These are phyloP conservation scores for Rhododendron williamsianum DNA, from an alignment of 148 eudicot genomes.

Conservation along the genomic window DNA sequence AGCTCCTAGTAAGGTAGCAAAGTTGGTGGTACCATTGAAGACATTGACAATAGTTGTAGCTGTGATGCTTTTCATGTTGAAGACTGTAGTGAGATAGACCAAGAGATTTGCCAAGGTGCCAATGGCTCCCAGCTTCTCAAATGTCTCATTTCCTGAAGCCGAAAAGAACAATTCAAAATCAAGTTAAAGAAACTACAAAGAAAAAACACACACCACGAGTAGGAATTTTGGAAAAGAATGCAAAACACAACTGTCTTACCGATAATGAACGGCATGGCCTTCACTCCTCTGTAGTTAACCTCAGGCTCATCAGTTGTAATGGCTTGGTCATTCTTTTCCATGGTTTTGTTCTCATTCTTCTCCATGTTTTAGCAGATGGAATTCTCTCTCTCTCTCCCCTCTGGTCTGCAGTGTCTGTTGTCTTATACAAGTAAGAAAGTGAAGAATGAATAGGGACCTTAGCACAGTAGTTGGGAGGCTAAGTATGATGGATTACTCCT, in stretches of 20 bases:
- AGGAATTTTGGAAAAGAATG: not conserved
- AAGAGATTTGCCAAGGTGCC: constrained; percentile 55
- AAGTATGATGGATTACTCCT: not conserved
- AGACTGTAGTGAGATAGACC: constrained; percentile 53
- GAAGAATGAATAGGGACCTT: not conserved
- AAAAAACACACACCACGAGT: not conserved
- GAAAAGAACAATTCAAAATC: not conserved
- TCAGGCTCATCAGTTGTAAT: not conserved
- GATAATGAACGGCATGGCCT: not conserved
- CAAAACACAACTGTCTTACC: not conserved
- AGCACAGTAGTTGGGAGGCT: not conserved
- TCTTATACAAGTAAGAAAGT: not conserved
- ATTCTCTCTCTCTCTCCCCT: not conserved
- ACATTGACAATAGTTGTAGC: constrained; percentile 48
- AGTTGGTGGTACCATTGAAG: constrained; percentile 54
- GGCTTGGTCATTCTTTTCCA: not conserved
- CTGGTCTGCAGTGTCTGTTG: not conserved
- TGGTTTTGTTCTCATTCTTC: not conserved
- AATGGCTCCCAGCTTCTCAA: constrained; percentile 61
- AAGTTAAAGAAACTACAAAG: not conserved
- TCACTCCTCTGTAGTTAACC: not conserved
- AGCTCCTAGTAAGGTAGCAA: constrained; percentile 50
- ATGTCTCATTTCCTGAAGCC: constrained; percentile 52
- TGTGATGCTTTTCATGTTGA: constrained; percentile 42
- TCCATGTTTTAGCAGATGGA: not conserved